Conservation (phyloP, 805 yeast genomes). For the Kuraishia cidri region DNA sequence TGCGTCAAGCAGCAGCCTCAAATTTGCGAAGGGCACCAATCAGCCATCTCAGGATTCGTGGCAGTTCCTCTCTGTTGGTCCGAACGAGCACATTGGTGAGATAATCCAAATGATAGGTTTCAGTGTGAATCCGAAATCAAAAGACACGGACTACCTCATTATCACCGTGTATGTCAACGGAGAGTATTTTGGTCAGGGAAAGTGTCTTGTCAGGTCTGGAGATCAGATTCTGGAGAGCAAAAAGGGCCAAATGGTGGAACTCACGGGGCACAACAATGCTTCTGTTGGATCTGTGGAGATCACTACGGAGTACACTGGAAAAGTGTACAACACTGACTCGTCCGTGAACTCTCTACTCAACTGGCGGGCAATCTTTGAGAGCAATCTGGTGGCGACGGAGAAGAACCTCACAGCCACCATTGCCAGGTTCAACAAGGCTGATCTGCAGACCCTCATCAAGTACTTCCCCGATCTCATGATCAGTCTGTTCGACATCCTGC, state of each 20-base stretch:
- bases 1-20: constrained; percentile 38
- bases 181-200: constrained; percentile 48
- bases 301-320: constrained; percentile 62
- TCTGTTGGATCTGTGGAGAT: constrained; percentile 36
- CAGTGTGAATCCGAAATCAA: constrained; percentile 26
- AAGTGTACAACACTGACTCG: constrained; percentile 46
- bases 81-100: constrained; percentile 70
- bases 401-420: constrained; percentile 38
- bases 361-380: constrained; percentile 39
- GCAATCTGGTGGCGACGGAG: constrained; percentile 25
- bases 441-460: constrained; percentile 44
- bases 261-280: constrained; percentile 26
- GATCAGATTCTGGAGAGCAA: constrained; percentile 25
- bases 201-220: constrained; percentile 26
- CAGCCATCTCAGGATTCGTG: constrained; percentile 42
- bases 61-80: constrained; percentile 66
- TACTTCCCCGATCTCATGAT: constrained; percentile 50
- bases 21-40: constrained; percentile 63
- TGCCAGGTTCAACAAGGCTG: constrained; percentile 41
- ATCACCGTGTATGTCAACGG: constrained; percentile 59
- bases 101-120: constrained; percentile 56
- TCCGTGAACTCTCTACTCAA: constrained; percentile 45
- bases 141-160: constrained; percentile 43
- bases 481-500: constrained; percentile 25
- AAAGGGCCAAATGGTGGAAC: constrained; percentile 28